A percentile compares a stretch with the other conserved stretches of the same genome.
These are phyloP conservation scores for Colletotrichum graminicola DNA, from an alignment of 2,329 filamentous ascomycete species.

Conservation along the genomic window DNA sequence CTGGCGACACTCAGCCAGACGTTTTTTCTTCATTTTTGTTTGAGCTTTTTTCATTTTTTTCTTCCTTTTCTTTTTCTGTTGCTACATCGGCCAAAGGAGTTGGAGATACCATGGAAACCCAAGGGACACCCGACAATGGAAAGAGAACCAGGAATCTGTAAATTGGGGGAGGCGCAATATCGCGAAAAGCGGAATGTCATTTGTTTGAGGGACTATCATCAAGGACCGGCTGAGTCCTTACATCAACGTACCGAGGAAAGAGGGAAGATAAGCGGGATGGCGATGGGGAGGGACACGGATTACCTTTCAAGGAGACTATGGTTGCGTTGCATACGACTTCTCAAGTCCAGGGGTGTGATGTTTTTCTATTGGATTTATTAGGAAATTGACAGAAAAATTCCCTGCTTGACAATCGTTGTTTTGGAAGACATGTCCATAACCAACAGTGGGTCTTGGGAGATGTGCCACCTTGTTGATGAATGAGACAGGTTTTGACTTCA, in stretches of 20 bases:
- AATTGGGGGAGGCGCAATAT: slow-evolving; percentile 5
- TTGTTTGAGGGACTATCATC: slow-evolving; percentile 9
- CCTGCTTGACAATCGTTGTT: not conserved
- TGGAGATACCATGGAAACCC: slow-evolving; percentile 39
- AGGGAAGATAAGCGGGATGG: not conserved
- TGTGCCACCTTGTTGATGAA: not conserved
- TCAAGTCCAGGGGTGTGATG: not conserved
- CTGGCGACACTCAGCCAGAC: slow-evolving; percentile 9
- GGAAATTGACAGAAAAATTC: not conserved
- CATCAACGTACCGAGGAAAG: slow-evolving; percentile 10
- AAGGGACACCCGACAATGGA: slow-evolving; percentile 21
- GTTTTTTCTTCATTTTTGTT: not conserved
- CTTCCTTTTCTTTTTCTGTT: slow-evolving; percentile 4
- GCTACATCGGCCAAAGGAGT: slow-evolving; percentile 27
- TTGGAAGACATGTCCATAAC: not conserved
- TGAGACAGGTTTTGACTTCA: not conserved
- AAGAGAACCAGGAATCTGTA: slow-evolving; percentile 3
- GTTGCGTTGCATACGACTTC: not conserved
- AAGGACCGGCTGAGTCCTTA: not conserved
- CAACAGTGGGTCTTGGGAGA: not conserved
- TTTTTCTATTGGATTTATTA: not conserved
- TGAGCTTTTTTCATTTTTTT: not conserved
- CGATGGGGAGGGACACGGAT: not conserved
- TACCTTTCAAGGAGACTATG: not conserved
- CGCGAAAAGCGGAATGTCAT: slow-evolving; percentile 17